Conservation (phyloP, 345 rosid genomes). For the Gossypium turneri region DNA sequence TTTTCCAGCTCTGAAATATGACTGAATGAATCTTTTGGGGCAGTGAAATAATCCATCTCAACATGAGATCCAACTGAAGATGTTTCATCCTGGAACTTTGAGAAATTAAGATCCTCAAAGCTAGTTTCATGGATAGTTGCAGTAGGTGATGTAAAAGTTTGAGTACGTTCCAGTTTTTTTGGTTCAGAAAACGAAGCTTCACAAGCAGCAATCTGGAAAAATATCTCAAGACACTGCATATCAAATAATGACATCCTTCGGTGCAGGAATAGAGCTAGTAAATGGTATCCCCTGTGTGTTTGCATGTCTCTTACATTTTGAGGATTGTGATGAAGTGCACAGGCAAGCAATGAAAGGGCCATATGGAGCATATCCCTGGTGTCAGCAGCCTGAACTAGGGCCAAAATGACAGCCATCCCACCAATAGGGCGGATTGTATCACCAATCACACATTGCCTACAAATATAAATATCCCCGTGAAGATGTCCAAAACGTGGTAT, state of each 20-base stretch:
- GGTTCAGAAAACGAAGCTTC: slow-evolving; percentile 98
- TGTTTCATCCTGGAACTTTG: slow-evolving; percentile 66
- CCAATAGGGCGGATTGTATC: slow-evolving; percentile 88
- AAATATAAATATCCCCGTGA: slow-evolving; percentile 71
- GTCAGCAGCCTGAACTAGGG: slow-evolving; percentile 91
- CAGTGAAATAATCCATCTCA: slow-evolving; percentile 93
- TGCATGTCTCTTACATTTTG: slow-evolving; percentile 97
- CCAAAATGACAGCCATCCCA: slow-evolving; percentile 80
- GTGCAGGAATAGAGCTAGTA: slow-evolving; percentile 88
- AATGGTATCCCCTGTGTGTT: slow-evolving; percentile 93
- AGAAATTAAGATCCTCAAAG: slow-evolving; percentile 75
- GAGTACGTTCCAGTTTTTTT: slow-evolving; percentile 54
- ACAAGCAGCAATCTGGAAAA: slow-evolving; percentile 98
- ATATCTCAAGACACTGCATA: slow-evolving; percentile 89
- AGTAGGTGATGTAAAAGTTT: slow-evolving; percentile 39
- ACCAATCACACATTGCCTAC: slow-evolving; percentile 88
- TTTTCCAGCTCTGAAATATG: slow-evolving; percentile 94
- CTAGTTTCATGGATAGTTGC: slow-evolving; percentile 55
- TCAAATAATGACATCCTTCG: slow-evolving; percentile 85
- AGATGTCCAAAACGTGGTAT: slow-evolving; percentile 97
- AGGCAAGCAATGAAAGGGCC: slow-evolving; percentile 85
- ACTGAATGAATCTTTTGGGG: slow-evolving; percentile 80
- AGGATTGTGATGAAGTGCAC: slow-evolving; percentile 96
- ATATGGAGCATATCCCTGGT: slow-evolving; percentile 95
- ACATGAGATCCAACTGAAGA: slow-evolving; percentile 92